Evolutionary conservation across 2,329 filamentous ascomycete genomes (phyloP), one percentile per base, ranked within the genome.

Genomic region (Venturia carpophila): DNA sequence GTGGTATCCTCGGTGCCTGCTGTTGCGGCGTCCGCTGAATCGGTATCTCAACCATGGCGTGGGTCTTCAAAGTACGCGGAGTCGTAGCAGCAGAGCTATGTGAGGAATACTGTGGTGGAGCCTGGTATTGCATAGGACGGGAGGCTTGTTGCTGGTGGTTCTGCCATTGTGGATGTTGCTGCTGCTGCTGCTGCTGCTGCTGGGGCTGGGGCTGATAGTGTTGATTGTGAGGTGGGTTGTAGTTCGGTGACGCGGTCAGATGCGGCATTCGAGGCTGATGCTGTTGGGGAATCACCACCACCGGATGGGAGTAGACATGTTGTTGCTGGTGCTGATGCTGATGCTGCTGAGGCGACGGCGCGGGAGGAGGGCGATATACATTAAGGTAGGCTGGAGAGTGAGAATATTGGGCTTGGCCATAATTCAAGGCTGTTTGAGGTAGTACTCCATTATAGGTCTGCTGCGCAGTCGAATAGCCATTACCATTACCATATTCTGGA

Each of bases 81-180:
- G 42, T 27, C 43, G 34, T 64, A 58, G 21, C 39, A 52, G 17
- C 47, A 30, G 15, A n/a, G 56, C 41, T 58, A 49, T 67, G 65
- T 6, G 34, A 41, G 39, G 49, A 39, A 58, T 34, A 24, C 24
- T 58, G 65, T 49, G 67, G 65, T 45, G 69, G 68, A 55, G 60
- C 39, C 67, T 66, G 45, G 60, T 67, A 68, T 10, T 61, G 37
- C 7, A 61, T 10, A 43, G 60, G 71, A 15, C 67, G 67, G 55
- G 71, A 70, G 65, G 75, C 70, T 42, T 74, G 71, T 49, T 76
- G 69, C 64, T 75, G 75, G 34, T 75, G 71, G 60, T 77, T 73
- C 49, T 75, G 73, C 43, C 73, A 71, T 43, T 72, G 69, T 21
- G 77, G 73, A 56, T 68, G 69, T 34, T 75, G 69, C 45, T 67